Percentiles rank a stretch among this genome's conserved stretches.
Evolutionary conservation across 1,284 basidiomycete species (phyloP).

Genomic region (Hemileia vastatrix): DNA sequence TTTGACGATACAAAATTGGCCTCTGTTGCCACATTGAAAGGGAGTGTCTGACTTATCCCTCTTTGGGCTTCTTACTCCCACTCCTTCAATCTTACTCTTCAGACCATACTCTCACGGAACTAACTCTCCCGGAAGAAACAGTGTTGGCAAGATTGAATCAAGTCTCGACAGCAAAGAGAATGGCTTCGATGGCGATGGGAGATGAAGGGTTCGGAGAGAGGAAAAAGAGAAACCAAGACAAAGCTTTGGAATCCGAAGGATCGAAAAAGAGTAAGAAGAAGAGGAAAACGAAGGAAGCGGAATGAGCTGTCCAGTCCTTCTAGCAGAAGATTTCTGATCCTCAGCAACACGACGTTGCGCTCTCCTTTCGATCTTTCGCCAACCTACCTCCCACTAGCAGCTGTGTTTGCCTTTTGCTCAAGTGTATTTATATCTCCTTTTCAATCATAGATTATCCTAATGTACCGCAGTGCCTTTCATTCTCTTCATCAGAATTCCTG

Average conservation of each 20-base stretch:
- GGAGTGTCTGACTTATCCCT: not conserved
- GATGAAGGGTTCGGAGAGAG: constrained; percentile 39
- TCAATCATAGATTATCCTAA: too few relatives aligned
- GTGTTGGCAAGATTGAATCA: constrained; percentile 77
- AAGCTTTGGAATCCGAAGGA: constrained; percentile 20
- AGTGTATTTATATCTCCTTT: too few relatives aligned
- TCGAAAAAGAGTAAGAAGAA: not conserved
- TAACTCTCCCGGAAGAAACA: constrained; percentile 64
- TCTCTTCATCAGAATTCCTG: too few relatives aligned
- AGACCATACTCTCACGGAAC: constrained; percentile 57
- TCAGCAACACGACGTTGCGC: too few relatives aligned
- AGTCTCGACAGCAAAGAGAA: constrained; percentile 80
- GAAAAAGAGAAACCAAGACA: constrained; percentile 37
- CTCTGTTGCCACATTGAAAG: not conserved
- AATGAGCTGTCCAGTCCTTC: too few relatives aligned
- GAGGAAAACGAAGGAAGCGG: too few relatives aligned
- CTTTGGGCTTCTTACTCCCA: not conserved
- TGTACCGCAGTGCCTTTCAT: too few relatives aligned
- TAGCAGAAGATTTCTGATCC: too few relatives aligned
- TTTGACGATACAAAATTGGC: not conserved
- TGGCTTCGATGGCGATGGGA: constrained; percentile 91
- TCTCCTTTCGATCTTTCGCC: too few relatives aligned
- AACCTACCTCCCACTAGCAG: too few relatives aligned
- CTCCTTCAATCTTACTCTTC: not conserved
- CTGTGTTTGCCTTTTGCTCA: too few relatives aligned